phyloP scores from a whole-genome alignment of 2,329 filamentous ascomycete species.

The Zarea fungicola region DNA sequence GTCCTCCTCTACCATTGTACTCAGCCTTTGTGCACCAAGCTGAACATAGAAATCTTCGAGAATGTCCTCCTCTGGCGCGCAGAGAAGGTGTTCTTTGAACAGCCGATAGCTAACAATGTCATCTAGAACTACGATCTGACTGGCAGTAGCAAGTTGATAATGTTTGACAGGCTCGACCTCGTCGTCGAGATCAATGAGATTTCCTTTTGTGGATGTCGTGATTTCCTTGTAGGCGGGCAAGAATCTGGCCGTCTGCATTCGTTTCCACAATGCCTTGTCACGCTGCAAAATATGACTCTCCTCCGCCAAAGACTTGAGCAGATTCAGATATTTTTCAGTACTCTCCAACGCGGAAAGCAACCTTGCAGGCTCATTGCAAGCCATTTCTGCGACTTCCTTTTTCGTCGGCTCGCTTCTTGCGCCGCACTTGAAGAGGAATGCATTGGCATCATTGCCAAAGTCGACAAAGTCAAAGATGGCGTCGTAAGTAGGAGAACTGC shows the following conservation, averaged over 20 bases:
- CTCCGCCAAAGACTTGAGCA: slow-evolving; percentile 77
- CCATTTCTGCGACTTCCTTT: slow-evolving; percentile 73
- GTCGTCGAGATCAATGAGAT: slow-evolving; percentile 49
- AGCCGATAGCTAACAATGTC: slow-evolving; percentile 85
- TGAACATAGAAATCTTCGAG: slow-evolving; percentile 80
- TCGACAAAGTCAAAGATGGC: slow-evolving; percentile 97
- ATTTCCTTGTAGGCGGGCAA: slow-evolving; percentile 80
- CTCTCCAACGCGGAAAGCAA: slow-evolving; percentile 75
- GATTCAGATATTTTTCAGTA: slow-evolving; percentile 77
- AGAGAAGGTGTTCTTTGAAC: slow-evolving; percentile 80
- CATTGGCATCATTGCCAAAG: slow-evolving; percentile 81
- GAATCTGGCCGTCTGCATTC: slow-evolving; percentile 71
- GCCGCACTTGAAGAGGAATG: slow-evolving; percentile 82
- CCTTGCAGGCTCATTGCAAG: slow-evolving; percentile 78
- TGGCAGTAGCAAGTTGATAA: slow-evolving; percentile 70
- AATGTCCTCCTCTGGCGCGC: slow-evolving; percentile 82
- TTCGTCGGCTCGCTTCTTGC: slow-evolving; percentile 89
- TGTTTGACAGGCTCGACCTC: slow-evolving; percentile 65
- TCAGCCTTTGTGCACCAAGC: slow-evolving; percentile 73
- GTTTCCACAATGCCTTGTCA: slow-evolving; percentile 71
- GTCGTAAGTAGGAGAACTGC: slow-evolving; percentile 62
- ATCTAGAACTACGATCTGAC: slow-evolving; percentile 72
- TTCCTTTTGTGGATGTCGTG: slow-evolving; percentile 36
- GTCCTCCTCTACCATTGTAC: slow-evolving; percentile 72
- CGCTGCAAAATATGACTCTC: slow-evolving; percentile 63